Base-by-base conservation (phyloP, 495 filamentous ascomycete genomes). In the Corynascus novoguineensis region DNA sequence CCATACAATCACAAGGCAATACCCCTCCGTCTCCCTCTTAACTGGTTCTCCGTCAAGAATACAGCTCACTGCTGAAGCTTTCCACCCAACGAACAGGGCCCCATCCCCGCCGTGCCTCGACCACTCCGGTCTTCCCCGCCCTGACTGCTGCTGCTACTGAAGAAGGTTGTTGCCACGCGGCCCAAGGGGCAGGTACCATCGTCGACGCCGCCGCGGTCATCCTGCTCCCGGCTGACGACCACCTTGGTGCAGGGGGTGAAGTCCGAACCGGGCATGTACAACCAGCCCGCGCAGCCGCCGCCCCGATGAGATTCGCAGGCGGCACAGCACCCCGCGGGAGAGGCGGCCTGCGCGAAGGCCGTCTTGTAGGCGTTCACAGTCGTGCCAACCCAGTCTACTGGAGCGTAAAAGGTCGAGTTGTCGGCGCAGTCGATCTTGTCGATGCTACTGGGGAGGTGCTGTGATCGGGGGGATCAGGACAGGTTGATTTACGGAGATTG, bases 201-300 rank as follows among this genome's bases (percentile, higher is more conserved):
- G 5, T 24, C 14, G 3, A 10, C 41, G 4, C 22, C 40, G 4
- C 15, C 40, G 10, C 15, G 12, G 12, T 29, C 31, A 6, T 19
- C 10, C 27, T 19, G n/a, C 10, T 35, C 25, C 14, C 1, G 1
- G 21, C 8, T 8, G 21, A 44, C n/a, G 19, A 44, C 40, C 1
- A 44, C 40, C 45, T 53, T 55, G 24, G 60, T 53, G 50, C 67
- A 70, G 0, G 67, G 65, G 27, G 65, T 70, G 41, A 51, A 68
- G 0, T 21, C 1, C 7, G 44, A 53, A 0, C 3, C 14, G 5
- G 19, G 38, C 21, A 62, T 38, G 53, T 51, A 66, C 19, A 66
- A 5, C 67, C 67, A 70, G 37, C 60, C 65, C 7, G 59, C 61
- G 49, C 67, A 70, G 28, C 59, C 55, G 3, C 47, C 47, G 11